Evolutionary conservation across 2,329 filamentous ascomycete genomes (phyloP), one percentile per base, ranked within the genome.

Genomic region (Verticillium isaacii): DNA sequence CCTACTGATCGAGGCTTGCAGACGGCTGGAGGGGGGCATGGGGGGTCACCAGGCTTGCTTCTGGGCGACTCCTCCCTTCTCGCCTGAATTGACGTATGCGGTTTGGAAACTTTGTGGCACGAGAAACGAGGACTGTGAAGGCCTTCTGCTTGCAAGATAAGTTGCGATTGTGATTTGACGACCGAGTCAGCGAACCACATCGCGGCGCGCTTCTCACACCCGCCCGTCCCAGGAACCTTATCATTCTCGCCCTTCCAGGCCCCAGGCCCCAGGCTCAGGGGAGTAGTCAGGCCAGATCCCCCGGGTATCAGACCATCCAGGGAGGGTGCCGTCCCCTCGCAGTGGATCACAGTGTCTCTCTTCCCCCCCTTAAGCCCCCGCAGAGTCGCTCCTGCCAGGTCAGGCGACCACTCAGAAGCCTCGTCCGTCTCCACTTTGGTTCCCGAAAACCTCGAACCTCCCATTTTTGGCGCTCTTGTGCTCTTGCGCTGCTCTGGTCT

Each of bases 371-470:
- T 50, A 41, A 8, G 36, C 32, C 57, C 57, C 57, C 57, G 57
- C 57, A 58, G 57, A 25, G 41, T n/a, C 36, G 29, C 39, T 45
- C 39, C 23, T 29, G 19, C 57, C 37, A n/a, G 11, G 23, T 1
- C 23, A n/a, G 17, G 5, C 57, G 32, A 32, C 57, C 57, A 58
- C 15, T 45, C 25, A 25, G 19, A 37, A 23, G 17, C 39, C 14
- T 15, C 57, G 29, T 39, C 17, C 32, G 41, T 32, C 57, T 23
- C 45, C 45, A 14, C 19, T 9, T n/a, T 23, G 45, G 23, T 58
- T 58, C 37, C 57, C 57, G 37, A 58, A 58, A 50, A 50, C 57
- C 57, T 58, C 57, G 57, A 58, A 58, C 57, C 57, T 58, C 37
- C 34, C 57, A 50, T 45, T 58, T 58, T 58, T 41, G 32, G 32